Percentiles rank a stretch among this genome's conserved stretches.
phyloP scores from a whole-genome alignment of 306 rosid species.

The Sphenostylis stenocarpa region DNA sequence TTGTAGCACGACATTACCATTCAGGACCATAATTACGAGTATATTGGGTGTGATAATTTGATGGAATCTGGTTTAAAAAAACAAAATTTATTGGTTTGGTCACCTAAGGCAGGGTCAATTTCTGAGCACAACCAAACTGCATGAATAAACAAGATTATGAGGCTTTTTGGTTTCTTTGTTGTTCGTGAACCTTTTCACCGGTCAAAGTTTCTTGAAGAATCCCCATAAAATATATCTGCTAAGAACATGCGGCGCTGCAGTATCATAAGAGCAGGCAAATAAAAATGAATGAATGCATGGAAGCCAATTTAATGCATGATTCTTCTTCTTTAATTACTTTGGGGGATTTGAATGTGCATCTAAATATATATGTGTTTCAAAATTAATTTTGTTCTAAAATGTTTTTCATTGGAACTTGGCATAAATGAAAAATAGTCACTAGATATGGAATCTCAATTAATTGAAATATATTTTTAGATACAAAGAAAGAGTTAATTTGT shows the following conservation, averaged over 20 bases:
- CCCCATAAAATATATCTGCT: conserved; percentile 41
- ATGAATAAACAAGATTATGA: conserved; percentile 9
- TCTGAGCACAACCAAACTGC: conserved; percentile 30
- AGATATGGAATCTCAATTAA: no score
- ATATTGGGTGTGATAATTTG: conserved; percentile 13
- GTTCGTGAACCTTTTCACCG: conserved; percentile 16
- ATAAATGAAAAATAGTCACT: no score
- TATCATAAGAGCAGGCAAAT: background rate
- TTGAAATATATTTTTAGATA: no score
- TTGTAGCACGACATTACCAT: background rate
- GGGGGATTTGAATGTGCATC: no score
- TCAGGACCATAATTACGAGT: conserved; percentile 14
- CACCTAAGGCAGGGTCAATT: conserved; percentile 34
- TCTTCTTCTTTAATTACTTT: no score
- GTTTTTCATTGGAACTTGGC: no score
- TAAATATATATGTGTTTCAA: no score
- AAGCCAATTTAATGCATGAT: no score
- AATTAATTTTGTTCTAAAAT: no score
- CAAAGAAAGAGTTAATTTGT: no score
- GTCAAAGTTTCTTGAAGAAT: conserved; percentile 50
- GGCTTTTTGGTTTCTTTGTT: conserved; percentile 13
- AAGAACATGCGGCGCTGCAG: conserved; percentile 24
- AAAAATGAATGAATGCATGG: no score
- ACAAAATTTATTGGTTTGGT: conserved; percentile 25
- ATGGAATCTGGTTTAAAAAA: conserved; percentile 1